Evolutionary conservation across 2,329 filamentous ascomycete species (phyloP).

Genomic region (Colletotrichum liaoningense): DNA sequence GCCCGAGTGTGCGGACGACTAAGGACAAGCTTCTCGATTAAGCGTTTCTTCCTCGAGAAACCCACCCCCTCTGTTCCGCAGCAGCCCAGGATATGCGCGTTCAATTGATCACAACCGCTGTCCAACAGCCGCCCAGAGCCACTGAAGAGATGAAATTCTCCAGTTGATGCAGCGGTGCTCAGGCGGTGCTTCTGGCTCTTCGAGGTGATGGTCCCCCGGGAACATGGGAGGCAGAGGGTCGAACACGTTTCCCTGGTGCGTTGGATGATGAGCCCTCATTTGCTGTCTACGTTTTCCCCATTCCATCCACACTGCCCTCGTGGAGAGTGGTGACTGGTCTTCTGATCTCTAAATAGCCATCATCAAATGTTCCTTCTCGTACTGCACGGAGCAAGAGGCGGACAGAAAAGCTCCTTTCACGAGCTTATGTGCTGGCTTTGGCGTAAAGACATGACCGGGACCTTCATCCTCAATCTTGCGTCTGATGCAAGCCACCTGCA

Average conservation of each 20-base stretch:
- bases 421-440: not conserved
- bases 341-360: not conserved
- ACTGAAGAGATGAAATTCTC: not conserved
- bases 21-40: constrained; percentile 34
- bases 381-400: not conserved
- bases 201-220: not conserved
- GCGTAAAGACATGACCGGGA: not conserved
- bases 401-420: not conserved
- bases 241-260: constrained; percentile 14
- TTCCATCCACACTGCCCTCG: not conserved
- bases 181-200: constrained; percentile 7
- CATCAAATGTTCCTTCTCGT: not conserved
- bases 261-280: constrained; percentile 10
- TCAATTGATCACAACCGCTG: not conserved
- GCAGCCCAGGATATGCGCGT: constrained; percentile 9
- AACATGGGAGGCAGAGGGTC: constrained; percentile 4
- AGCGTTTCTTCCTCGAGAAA: constrained; percentile 7
- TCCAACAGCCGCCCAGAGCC: not conserved
- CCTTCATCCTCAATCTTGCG: constrained; percentile 2
- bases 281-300: not conserved
- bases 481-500: constrained; percentile 25
- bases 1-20: constrained; percentile 15
- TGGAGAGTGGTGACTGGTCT: not conserved
- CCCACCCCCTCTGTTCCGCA: constrained; percentile 4
- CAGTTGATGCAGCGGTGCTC: not conserved